Conservation (phyloP, 148 eudicot genomes). For the Rhododendron kiyosumense region DNA sequence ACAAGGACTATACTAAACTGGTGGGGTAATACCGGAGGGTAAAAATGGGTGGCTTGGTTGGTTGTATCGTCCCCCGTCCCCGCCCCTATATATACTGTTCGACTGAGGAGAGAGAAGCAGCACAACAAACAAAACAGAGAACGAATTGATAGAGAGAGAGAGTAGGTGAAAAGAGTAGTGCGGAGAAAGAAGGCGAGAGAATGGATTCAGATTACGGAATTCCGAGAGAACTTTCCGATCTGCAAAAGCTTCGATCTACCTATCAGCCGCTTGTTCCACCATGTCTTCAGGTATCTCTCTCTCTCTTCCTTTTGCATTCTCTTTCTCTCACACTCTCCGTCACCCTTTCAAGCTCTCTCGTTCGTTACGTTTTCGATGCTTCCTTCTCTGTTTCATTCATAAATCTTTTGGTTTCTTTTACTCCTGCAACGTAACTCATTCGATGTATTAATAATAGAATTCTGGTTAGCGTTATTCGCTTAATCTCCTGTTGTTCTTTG, state of each 20-base stretch:
- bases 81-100: background rate
- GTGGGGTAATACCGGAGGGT: background rate
- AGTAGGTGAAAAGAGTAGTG: background rate
- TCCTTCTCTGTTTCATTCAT: background rate
- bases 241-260: constrained; percentile 75
- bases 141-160: background rate
- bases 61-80: constrained; percentile 6
- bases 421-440: background rate
- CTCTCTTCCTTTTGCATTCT: background rate
- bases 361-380: background rate
- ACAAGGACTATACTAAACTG: background rate
- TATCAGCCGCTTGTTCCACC: constrained; percentile 89
- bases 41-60: constrained; percentile 5
- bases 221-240: constrained; percentile 70
- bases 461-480: background rate
- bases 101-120: background rate
- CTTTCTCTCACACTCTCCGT: background rate
- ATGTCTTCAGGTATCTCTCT: constrained; percentile 72
- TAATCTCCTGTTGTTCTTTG: background rate
- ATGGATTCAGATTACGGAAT: constrained; percentile 93
- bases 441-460: background rate
- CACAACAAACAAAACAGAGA: background rate
- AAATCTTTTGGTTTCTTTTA: background rate
- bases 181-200: background rate
- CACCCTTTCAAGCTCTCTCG: background rate